Evolutionary conservation across 495 filamentous ascomycete genomes (phyloP).

Genomic region (Rhizodiscina lignyota): DNA sequence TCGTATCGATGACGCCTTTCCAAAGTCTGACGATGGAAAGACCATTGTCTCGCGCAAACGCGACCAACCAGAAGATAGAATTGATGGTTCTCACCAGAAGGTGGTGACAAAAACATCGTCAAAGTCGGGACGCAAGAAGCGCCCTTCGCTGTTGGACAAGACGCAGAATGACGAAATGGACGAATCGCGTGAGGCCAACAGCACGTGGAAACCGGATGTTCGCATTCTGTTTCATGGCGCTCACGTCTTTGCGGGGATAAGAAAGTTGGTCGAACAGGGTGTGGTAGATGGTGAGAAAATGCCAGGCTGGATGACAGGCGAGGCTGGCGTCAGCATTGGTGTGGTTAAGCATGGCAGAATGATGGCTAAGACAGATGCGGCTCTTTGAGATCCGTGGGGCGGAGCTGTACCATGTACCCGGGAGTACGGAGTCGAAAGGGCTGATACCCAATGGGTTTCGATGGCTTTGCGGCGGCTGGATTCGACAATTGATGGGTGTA

Average conservation of each 20-base stretch:
- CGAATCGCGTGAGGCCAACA: neutral
- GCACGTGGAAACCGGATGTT: conserved; percentile 36
- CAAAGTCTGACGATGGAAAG: conserved; percentile 4
- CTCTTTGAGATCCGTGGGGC: no score
- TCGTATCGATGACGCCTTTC: conserved; percentile 37
- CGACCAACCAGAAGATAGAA: neutral
- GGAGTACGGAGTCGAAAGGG: no score
- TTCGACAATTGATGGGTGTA: no score
- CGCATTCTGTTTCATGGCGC: conserved; percentile 51
- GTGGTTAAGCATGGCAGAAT: conserved; percentile 45
- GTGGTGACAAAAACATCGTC: neutral
- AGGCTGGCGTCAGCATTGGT: conserved; percentile 61
- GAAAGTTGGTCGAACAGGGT: conserved; percentile 57
- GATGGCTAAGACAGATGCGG: no score
- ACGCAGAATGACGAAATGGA: neutral
- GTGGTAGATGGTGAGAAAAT: conserved; percentile 57
- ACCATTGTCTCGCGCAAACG: neutral
- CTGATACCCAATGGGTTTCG: no score
- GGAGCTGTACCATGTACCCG: no score
- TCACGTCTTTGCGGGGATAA: conserved; percentile 69
- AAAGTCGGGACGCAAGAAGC: neutral
- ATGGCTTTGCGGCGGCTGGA: no score
- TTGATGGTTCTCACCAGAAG: neutral
- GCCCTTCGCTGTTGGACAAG: neutral
- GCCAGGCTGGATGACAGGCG: conserved; percentile 85